Percentiles rank a stretch among this genome's conserved stretches.
Evolutionary conservation across 345 rosid genomes (phyloP).

Genomic region (Camelina sativa): DNA sequence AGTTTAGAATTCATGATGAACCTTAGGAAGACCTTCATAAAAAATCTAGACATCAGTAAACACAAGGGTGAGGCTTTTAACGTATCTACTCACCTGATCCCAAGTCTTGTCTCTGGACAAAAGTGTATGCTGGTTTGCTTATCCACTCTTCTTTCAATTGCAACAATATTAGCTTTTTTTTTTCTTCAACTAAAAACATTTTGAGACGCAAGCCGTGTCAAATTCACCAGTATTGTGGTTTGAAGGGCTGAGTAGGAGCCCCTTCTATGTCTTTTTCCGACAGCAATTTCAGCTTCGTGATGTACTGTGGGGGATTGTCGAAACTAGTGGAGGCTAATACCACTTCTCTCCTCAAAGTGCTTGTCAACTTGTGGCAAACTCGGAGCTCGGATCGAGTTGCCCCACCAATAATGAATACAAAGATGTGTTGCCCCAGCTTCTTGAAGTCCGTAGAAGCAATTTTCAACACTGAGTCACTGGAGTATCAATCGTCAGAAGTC

Average conservation of each 20-base stretch:
- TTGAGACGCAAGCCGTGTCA: slow-evolving; percentile 17
- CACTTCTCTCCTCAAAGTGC: slow-evolving; percentile 84
- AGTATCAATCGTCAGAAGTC: slow-evolving; percentile 79
- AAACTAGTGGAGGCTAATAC: slow-evolving; percentile 77
- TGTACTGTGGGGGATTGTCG: slow-evolving; percentile 79
- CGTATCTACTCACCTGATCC: slow-evolving; percentile 16
- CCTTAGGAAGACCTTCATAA: too few species aligned
- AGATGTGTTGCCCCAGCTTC: slow-evolving; percentile 87
- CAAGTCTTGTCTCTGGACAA: slow-evolving; percentile 6
- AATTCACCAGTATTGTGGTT: slow-evolving; percentile 45
- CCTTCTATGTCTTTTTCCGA: slow-evolving; percentile 49
- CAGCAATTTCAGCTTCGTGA: slow-evolving; percentile 71
- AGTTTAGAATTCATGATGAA: too few species aligned
- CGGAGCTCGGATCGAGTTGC: slow-evolving; percentile 97
- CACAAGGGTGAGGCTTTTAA: background rate
- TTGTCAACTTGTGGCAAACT: slow-evolving; percentile 88
- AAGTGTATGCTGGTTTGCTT: background rate
- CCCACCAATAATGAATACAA: slow-evolving; percentile 86
- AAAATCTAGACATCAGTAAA: too few species aligned
- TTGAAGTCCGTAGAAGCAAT: slow-evolving; percentile 57
- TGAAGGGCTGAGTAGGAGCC: slow-evolving; percentile 42
- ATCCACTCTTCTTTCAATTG: background rate
- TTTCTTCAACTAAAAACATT: background rate
- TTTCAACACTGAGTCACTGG: slow-evolving; percentile 76
- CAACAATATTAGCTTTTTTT: slow-evolving; percentile 10